Percentiles rank a stretch among this genome's conserved stretches.
Conservation (phyloP, 2,329 filamentous ascomycete genomes). For the Shiraia bambusicola region DNA sequence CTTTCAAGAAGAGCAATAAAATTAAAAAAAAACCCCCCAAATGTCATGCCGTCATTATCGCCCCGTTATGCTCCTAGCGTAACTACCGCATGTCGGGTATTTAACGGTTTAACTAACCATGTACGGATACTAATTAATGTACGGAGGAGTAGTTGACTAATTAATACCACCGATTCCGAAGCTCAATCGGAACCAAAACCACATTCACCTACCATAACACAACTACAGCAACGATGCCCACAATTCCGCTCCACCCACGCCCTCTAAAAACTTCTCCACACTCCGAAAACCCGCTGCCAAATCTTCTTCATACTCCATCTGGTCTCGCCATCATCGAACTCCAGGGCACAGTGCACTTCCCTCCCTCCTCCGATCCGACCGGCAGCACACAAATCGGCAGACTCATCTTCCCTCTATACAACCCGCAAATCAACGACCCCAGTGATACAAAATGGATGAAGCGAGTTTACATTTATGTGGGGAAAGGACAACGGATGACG, state of each 20-base stretch:
- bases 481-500: conserved; percentile 81
- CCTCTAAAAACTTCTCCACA: not conserved
- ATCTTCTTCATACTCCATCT: conserved; percentile 82
- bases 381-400: conserved; percentile 63
- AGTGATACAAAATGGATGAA: conserved; percentile 81
- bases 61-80: conserved; percentile 12
- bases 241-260: conserved; percentile 27
- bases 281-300: conserved; percentile 65
- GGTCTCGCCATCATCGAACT: conserved; percentile 90
- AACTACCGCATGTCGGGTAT: no score
- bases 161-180: no score
- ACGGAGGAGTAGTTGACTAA: no score
- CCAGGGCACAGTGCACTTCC: conserved; percentile 84
- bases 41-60: conserved; percentile 5
- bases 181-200: not conserved
- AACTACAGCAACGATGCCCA: conserved; percentile 28
- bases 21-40: not conserved
- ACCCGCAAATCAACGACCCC: conserved; percentile 47
- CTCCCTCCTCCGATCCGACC: conserved; percentile 44
- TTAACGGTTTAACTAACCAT: no score
- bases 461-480: conserved; percentile 82
- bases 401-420: conserved; percentile 76
- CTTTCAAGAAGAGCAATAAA: not conserved
- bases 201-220: not conserved
- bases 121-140: no score